Evolutionary conservation across 805 yeast genomes (phyloP), one percentile per base, ranked within the genome.

Genomic region (Yarrowia bubula): DNA sequence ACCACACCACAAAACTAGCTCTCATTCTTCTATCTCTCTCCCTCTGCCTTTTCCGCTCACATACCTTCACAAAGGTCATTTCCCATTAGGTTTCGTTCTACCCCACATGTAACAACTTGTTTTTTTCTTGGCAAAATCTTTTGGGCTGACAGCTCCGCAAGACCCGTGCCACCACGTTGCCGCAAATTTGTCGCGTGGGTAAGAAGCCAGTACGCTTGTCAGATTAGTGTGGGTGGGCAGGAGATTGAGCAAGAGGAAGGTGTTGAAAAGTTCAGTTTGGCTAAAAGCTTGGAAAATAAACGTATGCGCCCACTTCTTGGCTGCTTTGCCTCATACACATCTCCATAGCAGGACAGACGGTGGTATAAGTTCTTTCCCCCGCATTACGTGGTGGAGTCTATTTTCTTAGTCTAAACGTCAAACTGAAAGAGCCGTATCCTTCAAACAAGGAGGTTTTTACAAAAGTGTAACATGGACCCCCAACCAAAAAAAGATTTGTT

Each of bases 281-380:
- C 15, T 28, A 17, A 33, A 13, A 35, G 7, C 32, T 35, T 35
- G 13, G 8, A 15, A 31, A 13, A 13, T 17, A 35, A 13, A 41
- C 5, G 13, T 17, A 35, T 35, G 55, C 55, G 55, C 55, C 55
- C 55, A 48, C 55, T 17, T 48, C 55, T 48, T 48, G 55, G 55
- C 55, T 48, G 55, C 32, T 35, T 48, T 48, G 28, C 55, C 4
- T 13, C 55, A 48, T 18, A 47, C 15, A n/a, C 17, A n/a, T 32
- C 39, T 15, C 53, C 14, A 18, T 33, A 33, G 11, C 41, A 48
- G 41, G 41, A 18, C 17, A 13, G 55, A 13, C 7, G 31, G 32
- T 35, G 55, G 31, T 48, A 48, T 48, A 48, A 15, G 10, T 15
- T 22, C 8, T 35, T 14, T 10, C 31, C 55, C 55, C 55, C 55